Percentiles rank a stretch among this genome's conserved stretches.
These are phyloP conservation scores for Lipomyces sp. DNA, from an alignment of 805 yeast species.

Conservation along the genomic window DNA sequence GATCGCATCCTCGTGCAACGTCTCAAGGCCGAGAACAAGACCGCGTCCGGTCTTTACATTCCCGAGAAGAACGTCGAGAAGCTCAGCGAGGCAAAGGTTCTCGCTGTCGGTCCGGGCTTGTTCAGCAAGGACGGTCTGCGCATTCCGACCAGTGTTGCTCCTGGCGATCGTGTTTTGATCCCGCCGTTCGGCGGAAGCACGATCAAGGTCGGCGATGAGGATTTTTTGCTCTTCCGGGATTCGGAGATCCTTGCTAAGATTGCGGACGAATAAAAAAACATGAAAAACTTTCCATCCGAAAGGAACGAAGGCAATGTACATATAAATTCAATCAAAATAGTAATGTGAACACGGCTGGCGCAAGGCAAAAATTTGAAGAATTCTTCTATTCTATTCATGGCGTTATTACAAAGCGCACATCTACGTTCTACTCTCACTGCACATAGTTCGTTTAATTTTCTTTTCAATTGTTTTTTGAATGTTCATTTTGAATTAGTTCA, in stretches of 20 bases:
- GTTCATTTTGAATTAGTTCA: no score
- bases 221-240: slow-evolving; percentile 75
- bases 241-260: slow-evolving; percentile 93
- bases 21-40: slow-evolving; percentile 82
- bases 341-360: no score
- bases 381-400: no score
- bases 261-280: slow-evolving; percentile 46
- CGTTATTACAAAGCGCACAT: no score
- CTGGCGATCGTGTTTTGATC: slow-evolving; percentile 92
- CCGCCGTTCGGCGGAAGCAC: slow-evolving; percentile 93
- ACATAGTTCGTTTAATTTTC: no score
- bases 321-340: not conserved
- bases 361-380: no score
- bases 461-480: no score
- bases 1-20: slow-evolving; percentile 97
- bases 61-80: slow-evolving; percentile 97
- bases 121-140: slow-evolving; percentile 70
- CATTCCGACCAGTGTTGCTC: slow-evolving; percentile 68
- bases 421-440: no score
- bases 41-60: slow-evolving; percentile 87
- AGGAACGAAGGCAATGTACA: not conserved
- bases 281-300: not conserved
- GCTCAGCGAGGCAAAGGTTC: slow-evolving; percentile 84
- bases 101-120: slow-evolving; percentile 94
- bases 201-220: slow-evolving; percentile 81